Percentiles rank a stretch among this genome's conserved stretches.
phyloP scores from a whole-genome alignment of 2,329 filamentous ascomycete genomes.

The Exophiala calicioides region DNA sequence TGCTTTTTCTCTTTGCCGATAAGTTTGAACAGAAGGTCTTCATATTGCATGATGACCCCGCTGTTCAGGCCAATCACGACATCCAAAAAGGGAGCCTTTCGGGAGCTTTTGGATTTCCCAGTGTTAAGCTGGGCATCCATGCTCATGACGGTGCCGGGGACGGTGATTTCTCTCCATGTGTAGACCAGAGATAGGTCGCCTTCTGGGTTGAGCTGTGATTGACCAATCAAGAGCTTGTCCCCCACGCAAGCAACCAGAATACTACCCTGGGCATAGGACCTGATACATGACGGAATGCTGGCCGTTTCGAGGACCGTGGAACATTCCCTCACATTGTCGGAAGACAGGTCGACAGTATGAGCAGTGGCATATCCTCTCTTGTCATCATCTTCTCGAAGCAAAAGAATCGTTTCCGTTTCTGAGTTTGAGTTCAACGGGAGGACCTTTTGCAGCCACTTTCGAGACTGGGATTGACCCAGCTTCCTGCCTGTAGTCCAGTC shows the following conservation, averaged over 20 bases:
- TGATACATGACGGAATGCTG: slow-evolving; percentile 12
- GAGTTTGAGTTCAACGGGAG: slow-evolving; percentile 15
- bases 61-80: slow-evolving; percentile 74
- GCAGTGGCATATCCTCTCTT: slow-evolving; percentile 5
- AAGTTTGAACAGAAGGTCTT: slow-evolving; percentile 66
- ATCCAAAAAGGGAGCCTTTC: slow-evolving; percentile 58
- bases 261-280: slow-evolving; percentile 32
- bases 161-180: slow-evolving; percentile 56
- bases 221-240: slow-evolving; percentile 62
- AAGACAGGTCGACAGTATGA: slow-evolving; percentile 7
- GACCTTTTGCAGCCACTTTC: slow-evolving; percentile 13
- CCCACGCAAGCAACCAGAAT: slow-evolving; percentile 43
- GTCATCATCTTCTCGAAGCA: slow-evolving; percentile 11
- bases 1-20: slow-evolving; percentile 45
- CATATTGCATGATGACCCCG: slow-evolving; percentile 79
- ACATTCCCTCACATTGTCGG: neutral
- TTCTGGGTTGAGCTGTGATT: slow-evolving; percentile 39
- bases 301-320: slow-evolving; percentile 8
- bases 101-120: slow-evolving; percentile 30
- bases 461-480: slow-evolving; percentile 7
- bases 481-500: slow-evolving; percentile 55
- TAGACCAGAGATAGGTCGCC: slow-evolving; percentile 43
- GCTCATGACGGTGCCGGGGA: slow-evolving; percentile 65
- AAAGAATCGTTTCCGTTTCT: slow-evolving; percentile 15
- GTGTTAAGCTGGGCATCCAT: slow-evolving; percentile 52